Conservation (phyloP, 2,329 filamentous ascomycete genomes). For the Graphilbum ipis-grandicollis region DNA sequence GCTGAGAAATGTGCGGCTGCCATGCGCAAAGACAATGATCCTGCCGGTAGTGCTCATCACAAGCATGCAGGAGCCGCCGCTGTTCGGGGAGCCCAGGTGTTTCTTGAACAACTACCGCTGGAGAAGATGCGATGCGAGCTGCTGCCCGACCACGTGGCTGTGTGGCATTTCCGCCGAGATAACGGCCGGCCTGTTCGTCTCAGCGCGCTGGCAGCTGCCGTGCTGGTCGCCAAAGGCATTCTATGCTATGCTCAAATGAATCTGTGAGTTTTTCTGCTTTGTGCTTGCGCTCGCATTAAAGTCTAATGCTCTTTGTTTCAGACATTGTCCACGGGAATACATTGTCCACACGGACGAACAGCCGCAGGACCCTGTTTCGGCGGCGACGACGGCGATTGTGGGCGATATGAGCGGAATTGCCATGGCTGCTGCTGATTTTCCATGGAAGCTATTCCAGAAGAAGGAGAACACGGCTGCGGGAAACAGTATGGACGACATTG, state of each 20-base stretch:
- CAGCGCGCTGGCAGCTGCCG: slow-evolving; percentile 53
- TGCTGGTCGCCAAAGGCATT: slow-evolving; percentile 42
- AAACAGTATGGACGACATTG: slow-evolving; percentile 4
- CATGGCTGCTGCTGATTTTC: slow-evolving; percentile 66
- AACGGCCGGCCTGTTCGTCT: slow-evolving; percentile 37
- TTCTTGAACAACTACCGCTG: slow-evolving; percentile 52
- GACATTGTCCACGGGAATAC: slow-evolving; percentile 39
- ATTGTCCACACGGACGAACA: slow-evolving; percentile 51
- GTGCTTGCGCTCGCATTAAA: too few relatives aligned
- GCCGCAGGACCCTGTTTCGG: slow-evolving; percentile 63
- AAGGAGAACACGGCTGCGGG: slow-evolving; percentile 12
- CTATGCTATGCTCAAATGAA: slow-evolving; percentile 56
- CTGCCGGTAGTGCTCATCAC: slow-evolving; percentile 19
- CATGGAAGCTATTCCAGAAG: slow-evolving; percentile 29
- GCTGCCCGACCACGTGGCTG: slow-evolving; percentile 48
- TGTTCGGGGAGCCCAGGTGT: slow-evolving; percentile 41
- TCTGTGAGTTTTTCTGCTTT: slow-evolving; percentile 38
- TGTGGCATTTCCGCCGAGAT: slow-evolving; percentile 59
- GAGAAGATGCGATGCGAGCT: slow-evolving; percentile 54
- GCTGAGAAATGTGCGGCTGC: not conserved
- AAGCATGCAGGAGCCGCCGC: slow-evolving; percentile 19
- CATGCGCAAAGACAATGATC: not conserved
- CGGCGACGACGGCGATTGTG: slow-evolving; percentile 60
- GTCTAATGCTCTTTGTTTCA: not conserved
- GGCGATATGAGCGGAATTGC: slow-evolving; percentile 67